Base-by-base conservation (phyloP, 2,329 filamentous ascomycete species). In the Pleurostoma richardsiae region DNA sequence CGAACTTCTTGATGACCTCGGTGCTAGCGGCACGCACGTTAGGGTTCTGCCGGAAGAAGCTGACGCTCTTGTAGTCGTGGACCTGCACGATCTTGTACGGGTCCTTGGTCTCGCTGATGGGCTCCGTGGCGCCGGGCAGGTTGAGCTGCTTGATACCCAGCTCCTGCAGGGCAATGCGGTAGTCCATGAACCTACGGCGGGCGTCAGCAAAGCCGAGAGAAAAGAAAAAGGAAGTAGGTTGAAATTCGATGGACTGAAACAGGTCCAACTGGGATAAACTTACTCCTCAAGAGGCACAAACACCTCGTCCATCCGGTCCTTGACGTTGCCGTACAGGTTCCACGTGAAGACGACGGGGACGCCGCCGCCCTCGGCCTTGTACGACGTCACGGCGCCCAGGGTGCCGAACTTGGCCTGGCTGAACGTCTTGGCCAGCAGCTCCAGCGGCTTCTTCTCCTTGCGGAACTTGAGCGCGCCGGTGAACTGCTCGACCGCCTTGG, bases 21-120 rank as follows among this genome's bases (percentile, higher is more conserved):
- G 82, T 84, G 53, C 82, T 86, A 11, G 88, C 87, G 4, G 82
- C 76, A 66, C 88, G 90, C 67, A 94, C 83, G 48, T 78, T 74
- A 1, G 87, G 79, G 47, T 92, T 85, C 72, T 88, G 84, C 50
- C 89, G 84, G 56, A 96, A 76, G 76, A 96, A 96, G 60, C 84
- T 89, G 62, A 95, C 84, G 52, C 83, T 85, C 57, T 88, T 81
- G 74, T 96, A 96, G 73, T 97, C 92, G 70, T 97, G 92, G 29
- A 96, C 83, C 68, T 96, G 91, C 58, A 88, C 79, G 73, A 95
- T 90, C 68, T 92, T 88, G 71, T 96, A 95, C 1, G 87, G 88
- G 61, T 96, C 92, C 54, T 80, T 72, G 52, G 82, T 85, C 47
- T 89, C 84, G 3, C 86, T 83, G 58, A 91, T 89, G 39, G 81